Evolutionary conservation across 257 asterid genomes (phyloP), one percentile per base, ranked within the genome.

Genomic region (Plantago major): DNA sequence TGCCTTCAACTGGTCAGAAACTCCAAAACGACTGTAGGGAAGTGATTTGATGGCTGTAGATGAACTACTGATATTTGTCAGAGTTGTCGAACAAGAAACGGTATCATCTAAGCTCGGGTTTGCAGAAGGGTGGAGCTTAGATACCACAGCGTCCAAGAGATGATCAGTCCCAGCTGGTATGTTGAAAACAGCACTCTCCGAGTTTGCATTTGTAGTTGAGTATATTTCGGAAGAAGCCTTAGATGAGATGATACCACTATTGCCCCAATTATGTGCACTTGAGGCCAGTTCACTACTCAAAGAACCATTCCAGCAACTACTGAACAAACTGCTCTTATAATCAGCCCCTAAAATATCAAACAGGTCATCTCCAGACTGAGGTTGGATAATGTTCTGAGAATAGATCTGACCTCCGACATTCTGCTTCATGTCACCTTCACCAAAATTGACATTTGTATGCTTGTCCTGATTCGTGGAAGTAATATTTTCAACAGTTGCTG

Each of bases 281-380:
- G 74, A 46, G 42, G 66, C 70, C 6, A 72, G 63, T 50, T 52
- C 72, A 17, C 69, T 64, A 43, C 55, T 58, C 65, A 58, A 57
- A 15, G 52, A 52, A 70, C 59, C 62, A 55, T 65, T 74, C 79
- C 80, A 79, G 66, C 67, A 63, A 38, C 68, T 61, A 50, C 65
- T 67, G 9, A 78, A 66, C 16, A 79, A 49, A 58, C 65, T 78
- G 70, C 62, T 69, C 62, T 73, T 78, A 43, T 78, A 80, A 63
- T 82, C 86, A 66, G 76, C 77, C 42, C 90, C 94, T 50, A 82
- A 64, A 60, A 78, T 62, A 67, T 85, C 94, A 64, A 77, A 79
- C 71, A 86, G 71, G 71, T 83, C 95, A 59, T 86, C 83, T 43
- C 88, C 90, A 2, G 79, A 57, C 43, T 55, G 71, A 67, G 69